These are phyloP conservation scores for Canavalia gladiata DNA, from an alignment of 306 rosid genomes.

Conservation along the genomic window DNA sequence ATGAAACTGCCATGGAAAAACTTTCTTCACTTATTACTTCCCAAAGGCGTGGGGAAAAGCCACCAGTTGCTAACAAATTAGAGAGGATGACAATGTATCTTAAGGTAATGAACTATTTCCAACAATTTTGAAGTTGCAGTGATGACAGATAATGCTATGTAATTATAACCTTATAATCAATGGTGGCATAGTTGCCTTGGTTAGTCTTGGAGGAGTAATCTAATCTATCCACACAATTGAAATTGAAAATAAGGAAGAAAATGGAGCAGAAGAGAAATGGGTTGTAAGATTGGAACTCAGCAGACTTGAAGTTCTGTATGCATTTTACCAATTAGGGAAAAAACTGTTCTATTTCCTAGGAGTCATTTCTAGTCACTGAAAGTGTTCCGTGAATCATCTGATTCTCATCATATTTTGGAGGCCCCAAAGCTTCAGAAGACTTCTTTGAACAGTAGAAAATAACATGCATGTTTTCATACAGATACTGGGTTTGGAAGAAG, in stretches of 20 bases:
- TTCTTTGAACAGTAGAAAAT: slow-evolving; percentile 29
- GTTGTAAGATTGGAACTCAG: slow-evolving; percentile 11
- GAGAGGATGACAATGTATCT: slow-evolving; percentile 67
- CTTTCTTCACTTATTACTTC: slow-evolving; percentile 79
- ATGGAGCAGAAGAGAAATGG: not conserved
- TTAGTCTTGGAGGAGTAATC: slow-evolving; percentile 11
- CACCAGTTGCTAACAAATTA: slow-evolving; percentile 54
- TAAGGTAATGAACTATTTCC: slow-evolving; percentile 56
- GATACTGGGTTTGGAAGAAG: slow-evolving; percentile 75
- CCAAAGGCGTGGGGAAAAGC: slow-evolving; percentile 65
- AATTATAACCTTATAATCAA: slow-evolving; percentile 13
- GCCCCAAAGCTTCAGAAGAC: slow-evolving; percentile 14
- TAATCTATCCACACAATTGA: not conserved
- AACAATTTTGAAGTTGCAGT: not conserved
- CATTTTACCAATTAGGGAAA: slow-evolving; percentile 25
- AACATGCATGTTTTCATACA: slow-evolving; percentile 45
- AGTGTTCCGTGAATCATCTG: slow-evolving; percentile 22
- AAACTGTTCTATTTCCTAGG: slow-evolving; percentile 20
- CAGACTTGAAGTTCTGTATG: not conserved
- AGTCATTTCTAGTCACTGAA: slow-evolving; percentile 34
- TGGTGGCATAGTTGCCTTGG: not conserved
- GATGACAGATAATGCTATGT: slow-evolving; percentile 17
- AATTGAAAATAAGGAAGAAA: not conserved
- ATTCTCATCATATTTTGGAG: slow-evolving; percentile 28
- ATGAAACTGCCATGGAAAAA: slow-evolving; percentile 75